Conservation (phyloP, 2,329 filamentous ascomycete species). For the Aspergillus neoniger region DNA sequence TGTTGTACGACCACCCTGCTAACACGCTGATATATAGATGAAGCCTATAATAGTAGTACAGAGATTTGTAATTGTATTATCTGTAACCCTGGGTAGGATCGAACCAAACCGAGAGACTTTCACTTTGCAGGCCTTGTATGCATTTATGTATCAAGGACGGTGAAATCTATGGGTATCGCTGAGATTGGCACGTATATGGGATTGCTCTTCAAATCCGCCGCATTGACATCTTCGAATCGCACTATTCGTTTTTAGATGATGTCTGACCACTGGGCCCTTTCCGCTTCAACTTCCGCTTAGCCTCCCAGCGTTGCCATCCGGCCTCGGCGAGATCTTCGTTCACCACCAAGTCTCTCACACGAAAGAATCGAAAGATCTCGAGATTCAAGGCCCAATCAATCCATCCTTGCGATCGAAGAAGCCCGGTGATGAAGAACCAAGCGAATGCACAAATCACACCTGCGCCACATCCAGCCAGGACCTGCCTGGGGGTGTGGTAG, state of each 20-base stretch:
- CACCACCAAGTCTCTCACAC: conserved; percentile 80
- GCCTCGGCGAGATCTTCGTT: conserved; percentile 87
- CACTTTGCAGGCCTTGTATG: no score
- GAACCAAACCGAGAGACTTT: no score
- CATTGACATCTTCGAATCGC: neutral
- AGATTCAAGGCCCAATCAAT: conserved; percentile 72
- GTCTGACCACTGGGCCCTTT: conserved; percentile 24
- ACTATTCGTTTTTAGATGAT: conserved; percentile 25
- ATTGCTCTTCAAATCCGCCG: neutral
- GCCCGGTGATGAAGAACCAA: conserved; percentile 77
- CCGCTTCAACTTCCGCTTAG: conserved; percentile 43
- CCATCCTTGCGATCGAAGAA: conserved; percentile 67
- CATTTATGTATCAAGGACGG: neutral
- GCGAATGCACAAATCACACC: conserved; percentile 69
- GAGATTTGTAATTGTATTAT: no score
- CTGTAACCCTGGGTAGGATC: no score
- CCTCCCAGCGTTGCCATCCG: conserved; percentile 91
- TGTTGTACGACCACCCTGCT: no score
- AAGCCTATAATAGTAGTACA: no score
- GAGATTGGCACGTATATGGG: neutral
- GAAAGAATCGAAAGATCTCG: conserved; percentile 63
- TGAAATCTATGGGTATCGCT: neutral
- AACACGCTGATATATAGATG: no score
- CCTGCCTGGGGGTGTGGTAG: conserved; percentile 88
- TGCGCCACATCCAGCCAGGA: conserved; percentile 73